Conservation (phyloP, 352 stramenopile genomes). For the Globisporangium rhizosaccharum region DNA sequence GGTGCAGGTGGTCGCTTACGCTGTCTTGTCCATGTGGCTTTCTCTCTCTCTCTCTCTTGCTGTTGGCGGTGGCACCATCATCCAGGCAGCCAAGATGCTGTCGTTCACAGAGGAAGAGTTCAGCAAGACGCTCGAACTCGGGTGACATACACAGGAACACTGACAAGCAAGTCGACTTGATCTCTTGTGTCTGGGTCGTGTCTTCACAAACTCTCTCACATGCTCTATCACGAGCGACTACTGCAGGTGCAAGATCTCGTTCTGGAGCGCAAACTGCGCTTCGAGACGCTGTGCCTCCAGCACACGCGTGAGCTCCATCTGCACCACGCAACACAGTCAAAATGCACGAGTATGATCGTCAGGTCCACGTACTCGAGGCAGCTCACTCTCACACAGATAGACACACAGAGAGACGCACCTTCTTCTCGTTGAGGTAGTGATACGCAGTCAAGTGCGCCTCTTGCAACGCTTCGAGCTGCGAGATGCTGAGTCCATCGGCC, state of each 20-base stretch:
- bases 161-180: neutral
- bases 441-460: slow-evolving; percentile 81
- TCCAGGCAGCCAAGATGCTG: slow-evolving; percentile 75
- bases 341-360: neutral
- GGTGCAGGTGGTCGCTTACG: too few relatives aligned
- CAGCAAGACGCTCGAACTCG: slow-evolving; percentile 66
- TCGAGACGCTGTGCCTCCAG: slow-evolving; percentile 72
- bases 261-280: slow-evolving; percentile 56
- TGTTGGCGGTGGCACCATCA: neutral
- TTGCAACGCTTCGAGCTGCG: slow-evolving; percentile 75
- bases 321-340: slow-evolving; percentile 1
- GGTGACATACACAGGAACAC: slow-evolving; percentile 16
- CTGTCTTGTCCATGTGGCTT: too few relatives aligned
- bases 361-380: neutral
- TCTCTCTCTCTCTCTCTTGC: neutral
- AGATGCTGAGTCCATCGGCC: slow-evolving; percentile 65
- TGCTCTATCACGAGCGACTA: too few relatives aligned
- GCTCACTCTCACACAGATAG: neutral
- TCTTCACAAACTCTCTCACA: neutral
- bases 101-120: slow-evolving; percentile 84
- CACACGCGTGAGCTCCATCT: slow-evolving; percentile 73
- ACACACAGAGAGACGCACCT: slow-evolving; percentile 31
- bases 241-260: slow-evolving; percentile 56
- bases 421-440: slow-evolving; percentile 77
- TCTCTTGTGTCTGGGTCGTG: neutral